Base-by-base conservation (phyloP, 768 basidiomycete genomes). In the Trametes punicea region DNA sequence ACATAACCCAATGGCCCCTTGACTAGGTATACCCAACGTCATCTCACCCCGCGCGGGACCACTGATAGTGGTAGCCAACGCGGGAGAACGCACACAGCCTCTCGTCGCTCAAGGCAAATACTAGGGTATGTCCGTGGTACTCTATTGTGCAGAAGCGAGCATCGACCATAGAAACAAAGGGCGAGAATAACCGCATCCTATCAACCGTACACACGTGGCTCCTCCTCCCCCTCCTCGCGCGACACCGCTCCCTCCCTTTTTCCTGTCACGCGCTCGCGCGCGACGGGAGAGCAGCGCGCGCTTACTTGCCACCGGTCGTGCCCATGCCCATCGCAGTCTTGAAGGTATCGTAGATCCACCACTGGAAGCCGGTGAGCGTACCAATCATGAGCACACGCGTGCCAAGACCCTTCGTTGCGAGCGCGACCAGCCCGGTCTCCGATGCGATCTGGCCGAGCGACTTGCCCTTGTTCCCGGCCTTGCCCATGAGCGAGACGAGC, bases 301-400 rank as follows among this genome's bases (percentile, higher is more conserved):
- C 73, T 73, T 87, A 92, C 75, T 92, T 92, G 72, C 90, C 90
- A 76, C 90, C 90, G 33, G 90, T 91, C 51, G 90, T 92, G 57
- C 90, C 90, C 71, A 92, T 78, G 67, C 90, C 90, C 86, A 92
- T 87, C 49, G 85, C 69, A 23, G 81, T 56, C 79, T 93, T 93
- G 83, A 92, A 93, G 47, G 82, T 77, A 70, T 93, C 92, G 71
- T 93, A 93, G 73, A 93, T 91, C 88, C 90, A 92, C 90, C 89
- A 91, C 79, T 91, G 88, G 87, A 90, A 90, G 67, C 88, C 91
- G 76, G 74, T 78, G 55, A 66, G 58, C 56, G 67, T 65, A 56
- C 62, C 65, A 64, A 93, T 91, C 90, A 91, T 91, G 71, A 92
- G 63, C 55, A 93, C 87, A 78, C 90, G 80, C 30, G 90, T 90